phyloP scores from a whole-genome alignment of 768 basidiomycete species.

The Serpula lacrymans region DNA sequence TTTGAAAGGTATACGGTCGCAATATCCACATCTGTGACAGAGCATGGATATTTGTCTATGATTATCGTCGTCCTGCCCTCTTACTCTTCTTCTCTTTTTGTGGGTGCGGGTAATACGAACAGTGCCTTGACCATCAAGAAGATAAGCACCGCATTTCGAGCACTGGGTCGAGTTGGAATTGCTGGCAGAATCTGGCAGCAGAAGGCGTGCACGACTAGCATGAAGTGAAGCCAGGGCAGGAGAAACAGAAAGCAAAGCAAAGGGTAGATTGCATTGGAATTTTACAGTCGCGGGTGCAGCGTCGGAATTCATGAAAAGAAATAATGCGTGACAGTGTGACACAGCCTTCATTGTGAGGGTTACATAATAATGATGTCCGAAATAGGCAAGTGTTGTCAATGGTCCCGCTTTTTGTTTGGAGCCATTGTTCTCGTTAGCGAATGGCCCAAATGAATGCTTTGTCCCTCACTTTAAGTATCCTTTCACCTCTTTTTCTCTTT shows the following conservation, averaged over 20 bases:
- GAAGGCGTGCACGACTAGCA: slow-evolving; percentile 34
- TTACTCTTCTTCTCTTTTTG: slow-evolving; percentile 19
- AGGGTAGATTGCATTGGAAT: slow-evolving; percentile 48
- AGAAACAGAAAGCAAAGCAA: slow-evolving; percentile 46
- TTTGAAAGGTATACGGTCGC: slow-evolving; percentile 6
- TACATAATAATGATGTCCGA: slow-evolving; percentile 17
- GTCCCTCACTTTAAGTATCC: slow-evolving; percentile 11
- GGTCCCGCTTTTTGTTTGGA: slow-evolving; percentile 15
- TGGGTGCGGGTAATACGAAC: slow-evolving; percentile 32
- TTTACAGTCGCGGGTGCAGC: slow-evolving; percentile 29
- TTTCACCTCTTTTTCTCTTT: slow-evolving; percentile 2
- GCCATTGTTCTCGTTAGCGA: slow-evolving; percentile 8
- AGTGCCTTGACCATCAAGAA: slow-evolving; percentile 37
- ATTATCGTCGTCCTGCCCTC: slow-evolving; percentile 7
- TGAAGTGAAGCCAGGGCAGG: slow-evolving; percentile 65
- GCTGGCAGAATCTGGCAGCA: slow-evolving; percentile 24
- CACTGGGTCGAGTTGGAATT: slow-evolving; percentile 35
- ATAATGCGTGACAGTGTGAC: too few relatives aligned
- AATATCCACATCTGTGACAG: slow-evolving; percentile 19
- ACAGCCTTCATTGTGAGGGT: slow-evolving; percentile 4
- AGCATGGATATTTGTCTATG: too few relatives aligned
- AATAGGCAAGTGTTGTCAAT: slow-evolving; percentile 21
- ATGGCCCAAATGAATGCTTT: slow-evolving; percentile 1
- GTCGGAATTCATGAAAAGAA: slow-evolving; percentile 3
- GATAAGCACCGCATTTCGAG: slow-evolving; percentile 49